Conservation (phyloP, 2,329 filamentous ascomycete genomes). For the Trichoderma lentiforme region DNA sequence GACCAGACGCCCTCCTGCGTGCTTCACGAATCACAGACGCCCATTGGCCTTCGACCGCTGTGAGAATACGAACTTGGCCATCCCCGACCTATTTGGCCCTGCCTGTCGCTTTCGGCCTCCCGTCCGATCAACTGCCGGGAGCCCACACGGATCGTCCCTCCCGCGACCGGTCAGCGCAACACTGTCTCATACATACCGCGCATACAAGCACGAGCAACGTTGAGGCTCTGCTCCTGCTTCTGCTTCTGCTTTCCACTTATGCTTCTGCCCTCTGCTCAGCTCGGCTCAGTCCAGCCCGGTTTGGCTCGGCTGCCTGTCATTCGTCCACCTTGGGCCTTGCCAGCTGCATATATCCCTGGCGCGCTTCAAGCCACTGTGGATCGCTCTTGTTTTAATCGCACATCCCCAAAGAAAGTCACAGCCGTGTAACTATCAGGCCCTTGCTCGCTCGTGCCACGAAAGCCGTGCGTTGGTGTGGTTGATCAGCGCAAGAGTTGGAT, state of each 20-base stretch:
- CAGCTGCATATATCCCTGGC: neutral
- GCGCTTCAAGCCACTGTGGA: conserved; percentile 19
- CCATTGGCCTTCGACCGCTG: conserved; percentile 25
- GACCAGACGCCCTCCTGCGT: conserved; percentile 22
- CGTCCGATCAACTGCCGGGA: conserved; percentile 27
- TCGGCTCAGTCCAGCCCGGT: neutral
- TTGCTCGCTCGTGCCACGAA: conserved; percentile 31
- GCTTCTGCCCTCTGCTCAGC: neutral
- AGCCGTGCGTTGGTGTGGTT: conserved; percentile 33
- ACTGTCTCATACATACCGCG: neutral
- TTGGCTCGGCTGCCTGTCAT: neutral
- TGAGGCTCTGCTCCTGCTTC: neutral
- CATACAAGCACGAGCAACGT: neutral
- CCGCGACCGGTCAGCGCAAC: neutral
- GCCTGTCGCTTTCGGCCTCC: conserved; percentile 23
- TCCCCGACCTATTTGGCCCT: conserved; percentile 25
- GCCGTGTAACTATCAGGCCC: conserved; percentile 28
- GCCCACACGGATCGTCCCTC: conserved; percentile 25
- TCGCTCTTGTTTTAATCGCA: conserved; percentile 18
- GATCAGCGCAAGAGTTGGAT: conserved; percentile 29
- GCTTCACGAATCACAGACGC: conserved; percentile 17
- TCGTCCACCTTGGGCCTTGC: neutral
- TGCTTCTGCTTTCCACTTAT: neutral
- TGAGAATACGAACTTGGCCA: conserved; percentile 32
- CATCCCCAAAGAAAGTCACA: conserved; percentile 30